Evolutionary conservation across 1,284 basidiomycete species (phyloP).

Genomic region (Sanghuangporus sanghuang): DNA sequence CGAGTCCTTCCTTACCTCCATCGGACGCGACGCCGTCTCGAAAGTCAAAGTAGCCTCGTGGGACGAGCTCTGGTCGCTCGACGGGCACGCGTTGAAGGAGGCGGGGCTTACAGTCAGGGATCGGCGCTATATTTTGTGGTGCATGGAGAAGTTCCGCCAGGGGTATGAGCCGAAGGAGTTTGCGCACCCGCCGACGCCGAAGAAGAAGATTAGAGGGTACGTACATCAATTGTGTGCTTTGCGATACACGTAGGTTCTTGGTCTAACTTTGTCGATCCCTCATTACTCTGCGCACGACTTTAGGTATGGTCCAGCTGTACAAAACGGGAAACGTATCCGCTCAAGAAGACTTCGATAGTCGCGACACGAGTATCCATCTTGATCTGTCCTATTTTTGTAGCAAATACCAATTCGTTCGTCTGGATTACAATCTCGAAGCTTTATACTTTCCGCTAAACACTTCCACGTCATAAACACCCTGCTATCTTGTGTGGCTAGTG

Average conservation of each 20-base stretch:
- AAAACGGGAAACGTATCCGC: constrained; percentile 70
- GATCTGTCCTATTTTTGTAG: background rate
- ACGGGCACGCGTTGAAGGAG: constrained; percentile 54
- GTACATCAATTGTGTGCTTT: constrained; percentile 25
- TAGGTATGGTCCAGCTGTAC: constrained; percentile 62
- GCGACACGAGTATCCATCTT: background rate
- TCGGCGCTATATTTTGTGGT: constrained; percentile 78
- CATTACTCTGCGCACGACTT: background rate
- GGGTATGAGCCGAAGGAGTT: constrained; percentile 52
- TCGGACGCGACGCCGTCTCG: constrained; percentile 60
- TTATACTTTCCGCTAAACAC: too few species aligned
- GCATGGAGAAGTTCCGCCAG: constrained; percentile 71
- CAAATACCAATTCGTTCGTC: background rate
- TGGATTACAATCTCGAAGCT: background rate
- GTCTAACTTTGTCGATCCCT: background rate
- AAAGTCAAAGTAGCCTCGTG: constrained; percentile 58
- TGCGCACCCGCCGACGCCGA: constrained; percentile 57
- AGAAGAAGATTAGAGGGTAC: constrained; percentile 74
- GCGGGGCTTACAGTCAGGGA: constrained; percentile 62
- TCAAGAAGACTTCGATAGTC: constrained; percentile 40
- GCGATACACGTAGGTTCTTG: background rate
- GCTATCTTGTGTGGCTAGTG: background rate
- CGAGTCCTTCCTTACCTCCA: constrained; percentile 62
- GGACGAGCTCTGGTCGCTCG: constrained; percentile 63
- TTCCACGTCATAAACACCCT: background rate